phyloP scores from a whole-genome alignment of 2,329 filamentous ascomycete genomes.

The Diaporthe ilicicola region DNA sequence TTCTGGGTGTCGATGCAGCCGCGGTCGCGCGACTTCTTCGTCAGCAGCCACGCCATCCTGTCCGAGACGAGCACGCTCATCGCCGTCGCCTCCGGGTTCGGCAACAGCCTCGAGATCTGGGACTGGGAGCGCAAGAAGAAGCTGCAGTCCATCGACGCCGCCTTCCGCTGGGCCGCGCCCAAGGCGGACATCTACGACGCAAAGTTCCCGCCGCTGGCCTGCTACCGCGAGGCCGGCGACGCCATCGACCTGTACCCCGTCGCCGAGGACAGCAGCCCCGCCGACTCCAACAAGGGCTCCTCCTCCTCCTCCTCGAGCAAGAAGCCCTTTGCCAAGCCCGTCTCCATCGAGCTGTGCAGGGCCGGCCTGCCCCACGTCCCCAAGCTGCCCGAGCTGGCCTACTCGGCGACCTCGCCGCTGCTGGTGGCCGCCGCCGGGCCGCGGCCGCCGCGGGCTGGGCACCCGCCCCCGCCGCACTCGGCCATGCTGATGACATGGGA shows the following conservation, averaged over 20 bases:
- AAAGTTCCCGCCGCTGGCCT: slow-evolving; percentile 45
- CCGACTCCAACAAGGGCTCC: too few species aligned
- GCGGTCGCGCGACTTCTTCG: slow-evolving; percentile 51
- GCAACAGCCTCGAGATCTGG: slow-evolving; percentile 49
- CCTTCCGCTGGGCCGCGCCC: slow-evolving; percentile 49
- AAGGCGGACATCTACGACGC: slow-evolving; percentile 46
- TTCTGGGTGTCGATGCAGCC: slow-evolving; percentile 49
- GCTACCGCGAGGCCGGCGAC: slow-evolving; percentile 44
- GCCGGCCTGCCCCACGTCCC: slow-evolving; percentile 48
- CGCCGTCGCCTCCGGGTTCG: slow-evolving; percentile 49
- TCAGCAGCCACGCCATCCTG: slow-evolving; percentile 52
- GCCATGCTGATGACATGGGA: slow-evolving; percentile 51
- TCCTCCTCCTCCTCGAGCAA: slow-evolving; percentile 33
- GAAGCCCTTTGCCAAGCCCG: slow-evolving; percentile 46
- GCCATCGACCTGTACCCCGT: slow-evolving; percentile 45
- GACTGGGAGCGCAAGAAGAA: slow-evolving; percentile 49
- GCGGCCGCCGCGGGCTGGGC: slow-evolving; percentile 46
- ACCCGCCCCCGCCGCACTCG: slow-evolving; percentile 48
- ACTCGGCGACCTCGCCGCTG: slow-evolving; percentile 48
- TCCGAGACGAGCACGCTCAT: slow-evolving; percentile 48
- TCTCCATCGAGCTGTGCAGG: slow-evolving; percentile 45
- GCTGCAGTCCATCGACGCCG: slow-evolving; percentile 48
- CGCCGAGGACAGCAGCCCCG: slow-evolving; percentile 31
- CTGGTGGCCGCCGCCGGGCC: slow-evolving; percentile 49
- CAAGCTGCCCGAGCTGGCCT: slow-evolving; percentile 50